Percentiles rank a stretch among this genome's conserved stretches.
These are phyloP conservation scores for Aspergillus bertholletiae DNA, from an alignment of 495 filamentous ascomycete genomes.

Conservation along the genomic window DNA sequence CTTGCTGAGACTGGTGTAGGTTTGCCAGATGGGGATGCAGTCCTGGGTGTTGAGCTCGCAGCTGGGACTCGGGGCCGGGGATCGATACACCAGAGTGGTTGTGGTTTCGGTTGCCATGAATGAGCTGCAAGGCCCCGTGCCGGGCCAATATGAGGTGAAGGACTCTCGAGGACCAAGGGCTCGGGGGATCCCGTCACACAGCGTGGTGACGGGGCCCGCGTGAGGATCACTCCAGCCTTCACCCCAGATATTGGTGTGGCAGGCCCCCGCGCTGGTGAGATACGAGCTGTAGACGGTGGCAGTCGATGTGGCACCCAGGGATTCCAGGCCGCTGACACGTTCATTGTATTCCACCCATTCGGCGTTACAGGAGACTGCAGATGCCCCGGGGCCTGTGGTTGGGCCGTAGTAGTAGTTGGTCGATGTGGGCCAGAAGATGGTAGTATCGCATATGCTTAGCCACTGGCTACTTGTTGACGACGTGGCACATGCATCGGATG, in stretches of 20 bases:
- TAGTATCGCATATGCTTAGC: slow-evolving; percentile 19
- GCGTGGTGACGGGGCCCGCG: slow-evolving; percentile 20
- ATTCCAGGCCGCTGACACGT: slow-evolving; percentile 10
- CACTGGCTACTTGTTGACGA: slow-evolving; percentile 21
- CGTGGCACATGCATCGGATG: background rate
- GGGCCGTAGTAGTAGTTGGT: slow-evolving; percentile 28
- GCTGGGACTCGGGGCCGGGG: slow-evolving; percentile 5
- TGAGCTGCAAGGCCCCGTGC: slow-evolving; percentile 16
- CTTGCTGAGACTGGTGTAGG: slow-evolving; percentile 13
- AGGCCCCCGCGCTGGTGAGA: slow-evolving; percentile 18
- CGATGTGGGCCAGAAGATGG: slow-evolving; percentile 27
- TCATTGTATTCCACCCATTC: slow-evolving; percentile 19
- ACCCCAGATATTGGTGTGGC: slow-evolving; percentile 4
- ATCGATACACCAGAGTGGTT: slow-evolving; percentile 12
- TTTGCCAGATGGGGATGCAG: slow-evolving; percentile 23
- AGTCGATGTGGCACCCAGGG: slow-evolving; percentile 14
- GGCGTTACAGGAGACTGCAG: slow-evolving; percentile 23
- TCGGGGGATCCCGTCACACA: slow-evolving; percentile 18
- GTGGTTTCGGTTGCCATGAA: slow-evolving; percentile 4
- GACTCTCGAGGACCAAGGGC: slow-evolving; percentile 20
- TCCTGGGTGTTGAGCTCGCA: slow-evolving; percentile 16
- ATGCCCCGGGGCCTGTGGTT: slow-evolving; percentile 19
- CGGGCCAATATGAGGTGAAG: slow-evolving; percentile 16
- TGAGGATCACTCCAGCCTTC: slow-evolving; percentile 16
- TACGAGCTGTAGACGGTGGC: slow-evolving; percentile 12